Percentiles rank a stretch among this genome's conserved stretches.
phyloP scores from a whole-genome alignment of 2,329 filamentous ascomycete genomes.

The Colletotrichum sojae region DNA sequence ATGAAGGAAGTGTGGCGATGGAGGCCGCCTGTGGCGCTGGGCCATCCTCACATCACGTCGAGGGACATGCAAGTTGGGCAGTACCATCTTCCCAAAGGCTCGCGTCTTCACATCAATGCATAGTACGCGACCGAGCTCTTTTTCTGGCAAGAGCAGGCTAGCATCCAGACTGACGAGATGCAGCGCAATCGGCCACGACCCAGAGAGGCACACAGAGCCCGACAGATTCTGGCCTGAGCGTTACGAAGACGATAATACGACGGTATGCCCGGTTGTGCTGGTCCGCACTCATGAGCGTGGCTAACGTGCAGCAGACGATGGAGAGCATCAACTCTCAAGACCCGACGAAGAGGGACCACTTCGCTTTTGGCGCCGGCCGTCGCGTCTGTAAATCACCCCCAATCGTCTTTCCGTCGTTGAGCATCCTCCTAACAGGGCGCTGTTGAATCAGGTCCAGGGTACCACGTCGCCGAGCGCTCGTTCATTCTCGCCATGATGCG shows the following conservation, averaged over 20 bases:
- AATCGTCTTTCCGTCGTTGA: fast-evolving
- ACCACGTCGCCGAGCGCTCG: constrained; percentile 16
- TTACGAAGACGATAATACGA: not conserved
- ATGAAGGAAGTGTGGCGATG: constrained; percentile 28
- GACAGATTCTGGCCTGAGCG: constrained; percentile 20
- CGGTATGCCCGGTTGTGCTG: not conserved
- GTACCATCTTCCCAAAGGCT: constrained; percentile 14
- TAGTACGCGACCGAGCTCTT: not conserved
- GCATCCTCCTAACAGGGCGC: not conserved
- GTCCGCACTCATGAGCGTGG: not conserved
- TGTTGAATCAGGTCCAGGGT: constrained; percentile 4
- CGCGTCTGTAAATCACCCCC: constrained; percentile 29
- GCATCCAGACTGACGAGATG: not conserved
- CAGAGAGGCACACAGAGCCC: constrained; percentile 9
- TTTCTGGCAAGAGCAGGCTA: too few species aligned
- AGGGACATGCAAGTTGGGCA: constrained; percentile 10
- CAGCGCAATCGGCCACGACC: constrained; percentile 21
- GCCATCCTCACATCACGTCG: constrained; percentile 18
- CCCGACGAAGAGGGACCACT: constrained; percentile 48
- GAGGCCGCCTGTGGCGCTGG: constrained; percentile 16
- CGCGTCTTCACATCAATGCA: constrained; percentile 17
- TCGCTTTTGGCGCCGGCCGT: constrained; percentile 49
- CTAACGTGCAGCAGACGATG: constrained; percentile 9
- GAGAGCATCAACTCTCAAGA: constrained; percentile 37
- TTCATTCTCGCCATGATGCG: constrained; percentile 12